phyloP scores from a whole-genome alignment of 2,329 filamentous ascomycete genomes.

The Parastagonospora nodorum region DNA sequence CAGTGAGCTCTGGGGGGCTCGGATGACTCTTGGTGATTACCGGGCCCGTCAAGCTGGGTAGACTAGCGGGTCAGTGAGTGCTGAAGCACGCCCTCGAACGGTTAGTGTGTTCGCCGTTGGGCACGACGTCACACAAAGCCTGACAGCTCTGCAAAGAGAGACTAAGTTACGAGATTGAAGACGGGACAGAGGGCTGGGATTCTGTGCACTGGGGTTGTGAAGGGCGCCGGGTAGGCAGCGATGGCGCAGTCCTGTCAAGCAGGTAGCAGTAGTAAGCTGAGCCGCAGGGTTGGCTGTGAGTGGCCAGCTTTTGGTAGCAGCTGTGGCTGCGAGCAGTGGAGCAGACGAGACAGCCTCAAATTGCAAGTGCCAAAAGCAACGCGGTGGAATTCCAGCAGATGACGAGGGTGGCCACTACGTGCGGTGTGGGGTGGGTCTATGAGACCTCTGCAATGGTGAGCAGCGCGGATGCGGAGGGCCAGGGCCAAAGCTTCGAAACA shows the following conservation, averaged over 20 bases:
- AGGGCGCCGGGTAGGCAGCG: conserved; percentile 27
- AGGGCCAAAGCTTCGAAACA: conserved; percentile 46
- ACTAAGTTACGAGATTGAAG: conserved; percentile 22
- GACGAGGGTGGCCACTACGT: conserved; percentile 28
- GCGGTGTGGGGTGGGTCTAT: conserved; percentile 29
- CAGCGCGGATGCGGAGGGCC: conserved; percentile 37
- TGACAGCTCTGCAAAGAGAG: conserved; percentile 27
- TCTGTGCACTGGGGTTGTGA: conserved; percentile 37
- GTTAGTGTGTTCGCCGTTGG: conserved; percentile 37
- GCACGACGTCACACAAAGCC: conserved; percentile 41
- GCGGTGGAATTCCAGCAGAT: conserved; percentile 21
- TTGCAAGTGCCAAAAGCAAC: conserved; percentile 26
- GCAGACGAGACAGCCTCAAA: conserved; percentile 28
- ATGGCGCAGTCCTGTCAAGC: conserved; percentile 34
- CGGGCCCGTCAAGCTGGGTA: conserved; percentile 41
- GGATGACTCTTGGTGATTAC: conserved; percentile 41
- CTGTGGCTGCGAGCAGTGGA: conserved; percentile 23
- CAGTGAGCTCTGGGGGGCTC: conserved; percentile 30
- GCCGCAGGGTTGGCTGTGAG: conserved; percentile 29
- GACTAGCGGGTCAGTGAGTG: conserved; percentile 35
- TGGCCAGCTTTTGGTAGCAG: conserved; percentile 19
- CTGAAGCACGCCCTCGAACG: conserved; percentile 34
- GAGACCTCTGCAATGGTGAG: conserved; percentile 38
- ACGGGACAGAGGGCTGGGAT: conserved; percentile 24
- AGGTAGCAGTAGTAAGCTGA: conserved; percentile 36